A percentile compares a stretch with the other conserved stretches of the same genome.
phyloP scores from a whole-genome alignment of 2,329 filamentous ascomycete genomes.

The Colletotrichum destructivum region DNA sequence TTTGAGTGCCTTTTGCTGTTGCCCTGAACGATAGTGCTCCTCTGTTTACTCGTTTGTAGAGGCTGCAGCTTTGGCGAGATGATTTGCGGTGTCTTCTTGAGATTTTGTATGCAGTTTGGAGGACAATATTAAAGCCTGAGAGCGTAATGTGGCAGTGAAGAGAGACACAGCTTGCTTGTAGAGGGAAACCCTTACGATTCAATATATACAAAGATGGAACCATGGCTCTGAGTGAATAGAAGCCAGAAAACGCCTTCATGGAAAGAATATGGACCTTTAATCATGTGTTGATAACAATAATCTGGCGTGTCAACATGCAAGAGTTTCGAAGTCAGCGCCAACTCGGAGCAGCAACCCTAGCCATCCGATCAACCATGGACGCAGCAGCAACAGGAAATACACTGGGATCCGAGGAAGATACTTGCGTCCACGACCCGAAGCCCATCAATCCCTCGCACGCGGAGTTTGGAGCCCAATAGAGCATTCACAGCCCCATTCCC shows the following conservation, averaged over 20 bases:
- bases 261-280: background rate
- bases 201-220: too few species aligned
- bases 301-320: background rate
- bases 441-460: conserved; percentile 68
- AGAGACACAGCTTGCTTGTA: background rate
- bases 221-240: background rate
- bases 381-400: conserved; percentile 64
- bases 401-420: conserved; percentile 66
- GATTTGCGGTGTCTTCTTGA: background rate
- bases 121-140: too few species aligned
- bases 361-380: conserved; percentile 74
- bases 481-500: conserved; percentile 67
- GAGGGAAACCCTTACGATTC: background rate
- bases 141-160: too few species aligned
- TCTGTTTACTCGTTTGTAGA: background rate
- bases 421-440: conserved; percentile 76
- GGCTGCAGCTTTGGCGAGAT: background rate
- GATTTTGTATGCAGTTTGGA: background rate
- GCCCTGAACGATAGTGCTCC: background rate
- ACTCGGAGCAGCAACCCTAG: conserved; percentile 44
- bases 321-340: background rate
- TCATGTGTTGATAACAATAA: background rate
- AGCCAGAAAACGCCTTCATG: background rate
- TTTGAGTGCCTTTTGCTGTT: background rate
- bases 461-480: conserved; percentile 71